Conservation (phyloP, 768 basidiomycete species). For the Psilocybe cubensis region DNA sequence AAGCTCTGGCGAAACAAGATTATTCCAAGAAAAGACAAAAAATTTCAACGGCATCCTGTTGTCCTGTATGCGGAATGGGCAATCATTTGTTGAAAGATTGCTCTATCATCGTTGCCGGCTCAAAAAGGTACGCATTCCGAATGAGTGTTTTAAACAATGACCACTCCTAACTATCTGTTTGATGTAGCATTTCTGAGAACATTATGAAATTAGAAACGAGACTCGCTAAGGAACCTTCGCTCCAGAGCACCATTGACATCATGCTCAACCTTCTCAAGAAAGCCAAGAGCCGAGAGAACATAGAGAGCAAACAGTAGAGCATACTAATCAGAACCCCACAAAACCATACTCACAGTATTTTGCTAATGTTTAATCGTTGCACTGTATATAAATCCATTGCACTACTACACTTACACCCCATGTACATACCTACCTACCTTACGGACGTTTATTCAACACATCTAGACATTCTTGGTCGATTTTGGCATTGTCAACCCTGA, state of each 20-base stretch:
- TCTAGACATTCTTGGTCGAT: no score
- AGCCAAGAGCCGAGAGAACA: slow-evolving; percentile 22
- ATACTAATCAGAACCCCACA: no score
- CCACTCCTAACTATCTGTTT: slow-evolving; percentile 20
- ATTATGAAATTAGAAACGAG: slow-evolving; percentile 26
- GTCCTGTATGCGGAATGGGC: slow-evolving; percentile 1
- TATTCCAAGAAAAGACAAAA: slow-evolving; percentile 9
- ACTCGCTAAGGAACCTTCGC: slow-evolving; percentile 10
- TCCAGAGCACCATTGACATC: slow-evolving; percentile 17
- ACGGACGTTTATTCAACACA: no score
- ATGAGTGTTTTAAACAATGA: background rate
- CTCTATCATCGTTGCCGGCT: slow-evolving; percentile 54
- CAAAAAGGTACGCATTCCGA: slow-evolving; percentile 46
- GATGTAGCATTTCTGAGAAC: slow-evolving; percentile 24
- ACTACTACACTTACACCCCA: no score
- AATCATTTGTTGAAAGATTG: slow-evolving; percentile 42
- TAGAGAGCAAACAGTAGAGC: no score
- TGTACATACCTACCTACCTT: no score
- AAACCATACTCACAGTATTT: no score
- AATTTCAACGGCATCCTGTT: background rate
- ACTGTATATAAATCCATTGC: no score
- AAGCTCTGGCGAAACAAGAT: background rate
- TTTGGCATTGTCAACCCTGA: slow-evolving; percentile 17
- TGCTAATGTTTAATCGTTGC: no score
- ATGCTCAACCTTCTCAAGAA: slow-evolving; percentile 27